phyloP scores from a whole-genome alignment of 192 early-diverging fungal species.

The Linnemannia hyalina region DNA sequence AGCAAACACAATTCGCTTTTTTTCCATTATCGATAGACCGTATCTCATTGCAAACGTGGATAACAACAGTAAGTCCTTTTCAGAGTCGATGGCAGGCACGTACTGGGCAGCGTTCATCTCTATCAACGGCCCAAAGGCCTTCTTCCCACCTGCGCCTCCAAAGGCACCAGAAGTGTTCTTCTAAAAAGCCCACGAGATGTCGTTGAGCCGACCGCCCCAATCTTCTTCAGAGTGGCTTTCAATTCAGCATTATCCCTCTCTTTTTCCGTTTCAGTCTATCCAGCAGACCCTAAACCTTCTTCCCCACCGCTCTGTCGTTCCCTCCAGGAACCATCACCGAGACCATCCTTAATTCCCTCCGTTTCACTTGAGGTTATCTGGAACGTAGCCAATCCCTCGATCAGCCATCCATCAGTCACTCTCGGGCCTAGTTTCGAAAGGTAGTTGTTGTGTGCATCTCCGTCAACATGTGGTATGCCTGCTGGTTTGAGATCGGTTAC shows the following conservation, averaged over 20 bases:
- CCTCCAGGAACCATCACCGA: too few relatives aligned
- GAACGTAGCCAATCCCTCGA: too few relatives aligned
- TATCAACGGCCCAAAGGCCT: conserved; percentile 63
- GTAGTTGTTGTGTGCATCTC: conserved; percentile 65
- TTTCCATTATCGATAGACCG: not conserved
- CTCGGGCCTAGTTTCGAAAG: conserved; percentile 43
- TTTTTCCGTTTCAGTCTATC: not conserved
- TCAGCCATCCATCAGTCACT: not conserved
- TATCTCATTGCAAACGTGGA: conserved; percentile 69
- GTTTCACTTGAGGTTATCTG: too few relatives aligned
- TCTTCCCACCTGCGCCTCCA: conserved; percentile 10
- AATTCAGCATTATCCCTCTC: conserved; percentile 52
- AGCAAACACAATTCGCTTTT: not conserved
- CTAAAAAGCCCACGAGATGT: conserved; percentile 46
- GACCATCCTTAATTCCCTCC: too few relatives aligned
- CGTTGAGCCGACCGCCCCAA: conserved; percentile 59
- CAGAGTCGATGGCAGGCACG: conserved; percentile 64
- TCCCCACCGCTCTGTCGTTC: not conserved
- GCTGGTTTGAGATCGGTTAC: conserved; percentile 28
- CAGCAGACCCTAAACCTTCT: conserved; percentile 23
- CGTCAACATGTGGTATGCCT: conserved; percentile 56
- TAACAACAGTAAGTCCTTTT: conserved; percentile 59
- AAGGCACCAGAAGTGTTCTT: conserved; percentile 18
- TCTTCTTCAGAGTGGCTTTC: conserved; percentile 55
- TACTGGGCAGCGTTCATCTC: conserved; percentile 64